phyloP scores from a whole-genome alignment of 108 stramenopile species.

The Skeletonema costatum region DNA sequence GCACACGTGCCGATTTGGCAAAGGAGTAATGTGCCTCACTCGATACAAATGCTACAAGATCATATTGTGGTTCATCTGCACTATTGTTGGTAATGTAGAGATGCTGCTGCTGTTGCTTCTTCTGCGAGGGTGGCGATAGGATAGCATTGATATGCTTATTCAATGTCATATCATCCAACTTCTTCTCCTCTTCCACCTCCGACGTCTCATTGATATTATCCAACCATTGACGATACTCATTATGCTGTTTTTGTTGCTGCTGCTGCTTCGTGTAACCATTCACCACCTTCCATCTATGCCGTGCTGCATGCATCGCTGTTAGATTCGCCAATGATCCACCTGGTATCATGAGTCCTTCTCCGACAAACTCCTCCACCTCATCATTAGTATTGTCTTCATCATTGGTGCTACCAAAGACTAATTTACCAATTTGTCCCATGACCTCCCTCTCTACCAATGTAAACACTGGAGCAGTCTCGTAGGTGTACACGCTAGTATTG shows the following conservation, averaged over 20 bases:
- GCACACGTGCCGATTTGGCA: conserved; percentile 40
- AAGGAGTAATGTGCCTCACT: conserved; percentile 67
- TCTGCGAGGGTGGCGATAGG: background rate
- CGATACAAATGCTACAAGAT: conserved; percentile 58
- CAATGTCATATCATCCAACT: conserved; percentile 3
- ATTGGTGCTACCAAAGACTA: conserved; percentile 22
- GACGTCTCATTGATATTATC: background rate
- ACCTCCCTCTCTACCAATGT: conserved; percentile 51
- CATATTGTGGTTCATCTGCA: background rate
- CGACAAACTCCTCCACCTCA: conserved; percentile 18
- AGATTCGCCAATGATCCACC: conserved; percentile 56
- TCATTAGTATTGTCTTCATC: background rate
- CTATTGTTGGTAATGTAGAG: background rate
- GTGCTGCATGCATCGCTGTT: conserved; percentile 54
- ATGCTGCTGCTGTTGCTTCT: background rate
- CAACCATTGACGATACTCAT: conserved; percentile 1
- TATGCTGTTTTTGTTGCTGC: background rate
- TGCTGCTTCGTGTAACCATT: conserved; percentile 15
- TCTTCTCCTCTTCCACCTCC: conserved; percentile 26
- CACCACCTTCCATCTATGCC: conserved; percentile 36
- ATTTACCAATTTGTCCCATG: conserved; percentile 23
- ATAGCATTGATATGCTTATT: background rate
- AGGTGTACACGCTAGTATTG: conserved; percentile 48
- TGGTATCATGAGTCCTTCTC: conserved; percentile 55
- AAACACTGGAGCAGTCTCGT: conserved; percentile 51